Percentiles rank a stretch among this genome's conserved stretches.
Evolutionary conservation across 2,329 filamentous ascomycete genomes (phyloP).

Genomic region (Fusarium nisikadoi): DNA sequence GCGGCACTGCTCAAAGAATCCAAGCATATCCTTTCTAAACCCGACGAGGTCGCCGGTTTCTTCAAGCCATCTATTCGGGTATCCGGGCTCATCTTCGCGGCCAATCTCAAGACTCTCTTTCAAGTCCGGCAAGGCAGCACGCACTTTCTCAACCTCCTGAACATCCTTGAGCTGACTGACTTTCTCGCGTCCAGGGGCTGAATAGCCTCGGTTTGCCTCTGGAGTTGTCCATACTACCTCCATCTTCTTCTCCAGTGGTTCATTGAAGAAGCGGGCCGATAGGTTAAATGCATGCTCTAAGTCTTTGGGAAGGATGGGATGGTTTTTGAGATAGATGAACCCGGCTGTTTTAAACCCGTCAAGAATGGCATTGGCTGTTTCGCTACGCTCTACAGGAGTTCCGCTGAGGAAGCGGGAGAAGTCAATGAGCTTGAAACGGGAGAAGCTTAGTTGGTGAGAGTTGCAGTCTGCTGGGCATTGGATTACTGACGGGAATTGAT

Average conservation of each 20-base stretch:
- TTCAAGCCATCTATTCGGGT: constrained; percentile 81
- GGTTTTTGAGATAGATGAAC: constrained; percentile 88
- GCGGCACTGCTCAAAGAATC: constrained; percentile 81
- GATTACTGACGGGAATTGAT: constrained; percentile 61
- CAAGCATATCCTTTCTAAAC: constrained; percentile 78
- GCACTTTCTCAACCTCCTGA: constrained; percentile 66
- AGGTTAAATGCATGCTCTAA: constrained; percentile 71
- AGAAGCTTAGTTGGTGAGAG: background rate
- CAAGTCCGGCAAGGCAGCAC: constrained; percentile 69
- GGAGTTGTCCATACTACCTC: constrained; percentile 76
- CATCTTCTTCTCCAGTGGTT: constrained; percentile 71
- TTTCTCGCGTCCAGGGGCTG: constrained; percentile 76
- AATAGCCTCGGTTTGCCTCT: constrained; percentile 79
- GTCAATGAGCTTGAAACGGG: constrained; percentile 54
- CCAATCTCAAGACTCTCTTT: constrained; percentile 76
- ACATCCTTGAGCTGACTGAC: constrained; percentile 66
- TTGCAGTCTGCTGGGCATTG: constrained; percentile 1
- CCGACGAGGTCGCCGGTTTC: constrained; percentile 52
- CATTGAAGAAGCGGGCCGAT: constrained; percentile 77
- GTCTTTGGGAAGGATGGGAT: constrained; percentile 71
- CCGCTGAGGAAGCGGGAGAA: constrained; percentile 78
- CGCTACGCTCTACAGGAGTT: constrained; percentile 66
- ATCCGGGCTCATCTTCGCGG: constrained; percentile 65
- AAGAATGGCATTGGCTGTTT: constrained; percentile 77
- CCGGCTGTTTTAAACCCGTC: constrained; percentile 85